A percentile compares a stretch with the other conserved stretches of the same genome.
Evolutionary conservation across 2,329 filamentous ascomycete species (phyloP).

Genomic region (Pyrenochaeta sp.): DNA sequence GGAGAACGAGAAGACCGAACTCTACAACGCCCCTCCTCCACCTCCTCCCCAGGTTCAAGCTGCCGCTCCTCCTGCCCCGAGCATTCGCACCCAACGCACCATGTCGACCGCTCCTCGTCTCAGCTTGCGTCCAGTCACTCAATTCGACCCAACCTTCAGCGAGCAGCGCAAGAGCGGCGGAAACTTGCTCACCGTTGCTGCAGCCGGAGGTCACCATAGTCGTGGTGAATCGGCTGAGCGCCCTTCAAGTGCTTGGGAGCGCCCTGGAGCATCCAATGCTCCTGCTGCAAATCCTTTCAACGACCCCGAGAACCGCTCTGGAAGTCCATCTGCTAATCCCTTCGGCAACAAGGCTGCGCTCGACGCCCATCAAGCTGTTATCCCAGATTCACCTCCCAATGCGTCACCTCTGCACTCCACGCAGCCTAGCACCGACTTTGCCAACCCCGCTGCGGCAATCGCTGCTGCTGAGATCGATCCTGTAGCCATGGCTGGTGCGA

Average conservation of each 20-base stretch:
- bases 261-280: constrained; percentile 45
- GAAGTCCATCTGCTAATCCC: constrained; percentile 64
- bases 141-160: constrained; percentile 76
- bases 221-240: constrained; percentile 18
- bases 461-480: constrained; percentile 52
- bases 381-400: constrained; percentile 35
- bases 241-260: constrained; percentile 49
- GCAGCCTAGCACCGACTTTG: constrained; percentile 34
- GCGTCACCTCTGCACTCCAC: constrained; percentile 30
- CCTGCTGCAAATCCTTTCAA: constrained; percentile 75
- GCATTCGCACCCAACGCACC: constrained; percentile 54
- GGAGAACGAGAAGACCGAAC: constrained; percentile 52
- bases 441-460: constrained; percentile 49
- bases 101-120: constrained; percentile 74
- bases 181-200: constrained; percentile 43
- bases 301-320: constrained; percentile 42
- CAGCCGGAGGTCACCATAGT: constrained; percentile 35
- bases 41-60: constrained; percentile 32
- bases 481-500: constrained; percentile 42
- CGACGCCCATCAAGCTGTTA: constrained; percentile 40
- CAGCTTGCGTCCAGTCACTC: constrained; percentile 82
- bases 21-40: constrained; percentile 36
- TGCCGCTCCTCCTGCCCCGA: constrained; percentile 34
- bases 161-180: constrained; percentile 51
- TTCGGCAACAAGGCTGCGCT: constrained; percentile 48